Percentiles rank a stretch among this genome's conserved stretches.
These are phyloP conservation scores for Echinosophora koreensis DNA, from an alignment of 306 rosid genomes.

Conservation along the genomic window DNA sequence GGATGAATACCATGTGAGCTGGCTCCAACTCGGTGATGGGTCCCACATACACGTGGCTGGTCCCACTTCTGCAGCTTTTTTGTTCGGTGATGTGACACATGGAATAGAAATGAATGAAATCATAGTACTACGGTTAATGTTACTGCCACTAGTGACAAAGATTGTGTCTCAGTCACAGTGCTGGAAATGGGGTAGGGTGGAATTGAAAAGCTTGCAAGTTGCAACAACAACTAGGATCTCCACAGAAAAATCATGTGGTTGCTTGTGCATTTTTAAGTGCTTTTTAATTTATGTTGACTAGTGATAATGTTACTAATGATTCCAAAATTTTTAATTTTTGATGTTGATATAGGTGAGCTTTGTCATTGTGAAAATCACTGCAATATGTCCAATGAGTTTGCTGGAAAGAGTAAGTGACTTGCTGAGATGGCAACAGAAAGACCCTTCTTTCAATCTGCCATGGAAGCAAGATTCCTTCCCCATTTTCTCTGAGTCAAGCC, in stretches of 20 bases:
- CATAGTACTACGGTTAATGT: slow-evolving; percentile 7
- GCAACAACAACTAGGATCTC: slow-evolving; percentile 8
- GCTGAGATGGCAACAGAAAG: slow-evolving; percentile 83
- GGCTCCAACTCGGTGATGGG: not conserved
- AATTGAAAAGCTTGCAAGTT: not conserved
- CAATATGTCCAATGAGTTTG: slow-evolving; percentile 82
- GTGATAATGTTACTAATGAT: slow-evolving; percentile 40
- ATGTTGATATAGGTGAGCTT: slow-evolving; percentile 69
- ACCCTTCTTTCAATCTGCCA: slow-evolving; percentile 72
- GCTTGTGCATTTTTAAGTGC: slow-evolving; percentile 37
- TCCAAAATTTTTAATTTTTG: slow-evolving; percentile 3
- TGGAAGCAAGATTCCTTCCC: slow-evolving; percentile 86
- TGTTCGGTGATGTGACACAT: not conserved
- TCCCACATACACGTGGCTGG: not conserved
- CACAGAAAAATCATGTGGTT: slow-evolving; percentile 39
- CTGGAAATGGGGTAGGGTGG: not conserved
- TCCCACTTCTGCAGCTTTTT: not conserved
- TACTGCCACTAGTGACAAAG: slow-evolving; percentile 5
- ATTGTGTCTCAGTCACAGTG: not conserved
- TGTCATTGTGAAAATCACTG: slow-evolving; percentile 76
- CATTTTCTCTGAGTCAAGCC: slow-evolving; percentile 67
- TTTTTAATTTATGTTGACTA: slow-evolving; percentile 1
- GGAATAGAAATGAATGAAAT: slow-evolving; percentile 8
- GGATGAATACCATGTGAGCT: not conserved
- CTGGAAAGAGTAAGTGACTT: slow-evolving; percentile 75